Evolutionary conservation across 2,329 filamentous ascomycete species (phyloP).

Genomic region (Verticillium isaacii): DNA sequence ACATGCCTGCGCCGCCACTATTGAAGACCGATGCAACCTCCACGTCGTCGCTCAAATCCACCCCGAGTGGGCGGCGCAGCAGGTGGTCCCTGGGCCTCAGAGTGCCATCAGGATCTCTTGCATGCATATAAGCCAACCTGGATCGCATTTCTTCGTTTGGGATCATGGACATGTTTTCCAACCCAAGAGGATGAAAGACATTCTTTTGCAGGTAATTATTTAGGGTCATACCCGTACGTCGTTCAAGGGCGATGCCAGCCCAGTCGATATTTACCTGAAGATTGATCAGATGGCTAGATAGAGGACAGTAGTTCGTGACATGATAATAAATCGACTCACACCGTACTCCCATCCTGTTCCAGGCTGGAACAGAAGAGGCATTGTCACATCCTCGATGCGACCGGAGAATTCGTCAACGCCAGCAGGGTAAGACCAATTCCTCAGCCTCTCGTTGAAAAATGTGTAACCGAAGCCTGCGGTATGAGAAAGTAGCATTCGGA

Average conservation of each 20-base stretch:
- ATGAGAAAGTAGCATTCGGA: slow-evolving; percentile 48
- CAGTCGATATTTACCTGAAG: slow-evolving; percentile 36
- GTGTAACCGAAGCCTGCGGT: slow-evolving; percentile 42
- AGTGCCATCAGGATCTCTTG: neutral
- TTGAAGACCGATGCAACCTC: slow-evolving; percentile 44
- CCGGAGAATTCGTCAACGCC: slow-evolving; percentile 4
- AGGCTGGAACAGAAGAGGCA: slow-evolving; percentile 45
- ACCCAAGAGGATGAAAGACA: slow-evolving; percentile 38
- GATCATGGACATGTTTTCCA: slow-evolving; percentile 32
- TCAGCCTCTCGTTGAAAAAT: slow-evolving; percentile 22
- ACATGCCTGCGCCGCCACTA: slow-evolving; percentile 58
- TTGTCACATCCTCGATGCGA: slow-evolving; percentile 27
- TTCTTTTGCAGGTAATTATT: slow-evolving; percentile 36
- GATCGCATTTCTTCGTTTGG: slow-evolving; percentile 14
- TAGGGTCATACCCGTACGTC: slow-evolving; percentile 35
- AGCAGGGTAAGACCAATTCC: neutral
- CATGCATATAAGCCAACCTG: slow-evolving; percentile 1
- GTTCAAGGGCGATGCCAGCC: slow-evolving; percentile 46
- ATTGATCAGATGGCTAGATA: neutral
- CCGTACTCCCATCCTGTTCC: slow-evolving; percentile 46
- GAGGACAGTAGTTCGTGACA: too few species aligned
- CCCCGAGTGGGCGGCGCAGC: slow-evolving; percentile 35
- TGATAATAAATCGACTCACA: slow-evolving; percentile 4
- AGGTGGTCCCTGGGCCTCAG: slow-evolving; percentile 3
- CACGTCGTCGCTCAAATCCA: slow-evolving; percentile 21